Evolutionary conservation across 495 filamentous ascomycete species (phyloP).

Genomic region (Lepidopterella palustris): DNA sequence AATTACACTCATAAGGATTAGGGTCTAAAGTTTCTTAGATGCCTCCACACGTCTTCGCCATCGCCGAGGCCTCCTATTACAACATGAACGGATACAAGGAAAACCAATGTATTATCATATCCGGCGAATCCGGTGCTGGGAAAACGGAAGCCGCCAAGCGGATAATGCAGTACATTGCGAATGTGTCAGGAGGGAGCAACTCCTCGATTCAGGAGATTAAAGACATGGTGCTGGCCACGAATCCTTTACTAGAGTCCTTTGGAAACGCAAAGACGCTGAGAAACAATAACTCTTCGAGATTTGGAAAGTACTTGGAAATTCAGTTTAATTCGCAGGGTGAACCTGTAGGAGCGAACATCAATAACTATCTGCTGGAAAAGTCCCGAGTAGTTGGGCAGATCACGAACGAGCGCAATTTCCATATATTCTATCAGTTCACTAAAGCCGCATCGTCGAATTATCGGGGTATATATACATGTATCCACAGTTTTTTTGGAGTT

Average conservation of each 20-base stretch:
- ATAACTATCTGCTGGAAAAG: slow-evolving; percentile 96
- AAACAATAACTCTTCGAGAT: slow-evolving; percentile 98
- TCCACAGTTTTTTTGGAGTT: background rate
- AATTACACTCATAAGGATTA: background rate
- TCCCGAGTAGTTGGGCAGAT: slow-evolving; percentile 94
- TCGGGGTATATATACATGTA: slow-evolving; percentile 45
- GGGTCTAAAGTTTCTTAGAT: slow-evolving; percentile 36
- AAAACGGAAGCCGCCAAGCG: slow-evolving; percentile 99
- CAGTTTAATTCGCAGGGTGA: slow-evolving; percentile 93
- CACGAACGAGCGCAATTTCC: slow-evolving; percentile 92
- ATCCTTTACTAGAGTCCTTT: slow-evolving; percentile 94
- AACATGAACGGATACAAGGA: slow-evolving; percentile 99
- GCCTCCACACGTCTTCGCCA: slow-evolving; percentile 95
- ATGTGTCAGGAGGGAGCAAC: slow-evolving; percentile 80
- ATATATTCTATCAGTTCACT: slow-evolving; percentile 99
- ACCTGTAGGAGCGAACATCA: slow-evolving; percentile 94
- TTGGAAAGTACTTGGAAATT: slow-evolving; percentile 96
- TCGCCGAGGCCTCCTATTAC: slow-evolving; percentile 94
- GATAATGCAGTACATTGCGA: slow-evolving; percentile 99
- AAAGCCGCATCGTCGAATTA: slow-evolving; percentile 87
- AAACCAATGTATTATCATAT: slow-evolving; percentile 99
- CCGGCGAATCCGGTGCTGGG: slow-evolving; percentile 94
- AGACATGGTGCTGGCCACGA: slow-evolving; percentile 97
- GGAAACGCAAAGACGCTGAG: slow-evolving; percentile 96
- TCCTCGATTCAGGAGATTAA: slow-evolving; percentile 96